A percentile compares a stretch with the other conserved stretches of the same genome.
phyloP scores from a whole-genome alignment of 371 early-diverging fungal genomes.

The Syncephalastrum monosporum region DNA sequence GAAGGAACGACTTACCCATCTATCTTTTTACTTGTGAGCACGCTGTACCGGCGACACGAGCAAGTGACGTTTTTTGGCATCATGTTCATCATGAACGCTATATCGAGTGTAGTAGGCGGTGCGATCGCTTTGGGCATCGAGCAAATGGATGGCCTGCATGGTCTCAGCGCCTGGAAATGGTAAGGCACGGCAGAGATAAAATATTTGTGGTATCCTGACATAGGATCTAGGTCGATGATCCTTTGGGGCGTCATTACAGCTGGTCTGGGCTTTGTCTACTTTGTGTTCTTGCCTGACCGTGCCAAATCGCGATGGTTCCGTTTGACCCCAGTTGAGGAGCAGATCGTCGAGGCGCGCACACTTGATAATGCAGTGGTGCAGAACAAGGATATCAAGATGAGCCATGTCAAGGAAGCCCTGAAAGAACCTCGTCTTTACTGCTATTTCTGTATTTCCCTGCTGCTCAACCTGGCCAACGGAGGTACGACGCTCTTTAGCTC shows the following conservation, averaged over 20 bases:
- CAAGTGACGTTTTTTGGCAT: conserved; percentile 28
- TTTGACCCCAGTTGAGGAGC: conserved; percentile 22
- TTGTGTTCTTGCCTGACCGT: conserved; percentile 29
- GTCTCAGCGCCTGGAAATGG: conserved; percentile 57
- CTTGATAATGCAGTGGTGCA: conserved; percentile 28
- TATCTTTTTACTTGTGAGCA: conserved; percentile 20
- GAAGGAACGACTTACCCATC: conserved; percentile 19
- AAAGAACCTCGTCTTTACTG: conserved; percentile 26
- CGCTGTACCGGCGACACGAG: conserved; percentile 19
- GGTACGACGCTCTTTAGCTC: conserved; percentile 21
- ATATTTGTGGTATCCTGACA: background rate
- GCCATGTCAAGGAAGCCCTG: conserved; percentile 32
- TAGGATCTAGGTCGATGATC: conserved; percentile 30
- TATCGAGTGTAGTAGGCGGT: conserved; percentile 42
- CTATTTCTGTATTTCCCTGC: conserved; percentile 21
- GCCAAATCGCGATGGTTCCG: conserved; percentile 22
- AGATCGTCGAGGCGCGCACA: conserved; percentile 27
- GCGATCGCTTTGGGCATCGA: conserved; percentile 57
- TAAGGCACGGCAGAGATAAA: conserved; percentile 2
- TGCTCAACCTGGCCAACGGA: conserved; percentile 28
- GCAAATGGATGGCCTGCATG: conserved; percentile 35
- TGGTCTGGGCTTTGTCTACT: conserved; percentile 14
- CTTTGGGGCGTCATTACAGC: conserved; percentile 24
- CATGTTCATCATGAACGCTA: conserved; percentile 23
- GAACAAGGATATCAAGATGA: conserved; percentile 21